Conservation (phyloP, 1,139 yeast species). For the Pneumocystis oryctolagi region DNA sequence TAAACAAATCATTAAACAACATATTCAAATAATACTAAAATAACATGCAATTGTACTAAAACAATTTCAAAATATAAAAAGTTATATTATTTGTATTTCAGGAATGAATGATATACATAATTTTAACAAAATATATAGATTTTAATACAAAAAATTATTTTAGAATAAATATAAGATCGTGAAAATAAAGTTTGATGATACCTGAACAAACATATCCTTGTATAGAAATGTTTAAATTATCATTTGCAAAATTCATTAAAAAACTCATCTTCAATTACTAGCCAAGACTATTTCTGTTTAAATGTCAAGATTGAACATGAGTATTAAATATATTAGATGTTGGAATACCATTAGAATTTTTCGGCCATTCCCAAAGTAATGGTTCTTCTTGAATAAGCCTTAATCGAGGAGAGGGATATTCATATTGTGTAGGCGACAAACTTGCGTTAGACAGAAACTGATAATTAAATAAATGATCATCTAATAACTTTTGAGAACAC, state of each 20-base stretch:
- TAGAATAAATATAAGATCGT: background rate
- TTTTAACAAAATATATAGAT: background rate
- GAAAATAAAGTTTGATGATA: background rate
- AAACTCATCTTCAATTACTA: background rate
- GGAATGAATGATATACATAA: background rate
- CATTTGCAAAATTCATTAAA: background rate
- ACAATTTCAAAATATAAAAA: too few species aligned
- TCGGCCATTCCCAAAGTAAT: background rate
- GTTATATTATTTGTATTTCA: too few species aligned
- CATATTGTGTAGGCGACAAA: background rate
- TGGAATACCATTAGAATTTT: background rate
- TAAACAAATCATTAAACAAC: too few species aligned
- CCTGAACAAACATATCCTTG: background rate
- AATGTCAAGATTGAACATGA: background rate
- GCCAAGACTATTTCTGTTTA: background rate
- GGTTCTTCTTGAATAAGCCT: background rate
- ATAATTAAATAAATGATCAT: background rate
- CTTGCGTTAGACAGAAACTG: background rate
- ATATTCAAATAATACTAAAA: too few species aligned
- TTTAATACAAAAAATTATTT: too few species aligned
- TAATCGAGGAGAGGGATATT: background rate
- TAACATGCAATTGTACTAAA: background rate
- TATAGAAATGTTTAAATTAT: background rate
- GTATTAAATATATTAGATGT: background rate
- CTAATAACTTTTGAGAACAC: background rate